Base-by-base conservation (phyloP, 768 basidiomycete species). In the Crucibulum laeve region DNA sequence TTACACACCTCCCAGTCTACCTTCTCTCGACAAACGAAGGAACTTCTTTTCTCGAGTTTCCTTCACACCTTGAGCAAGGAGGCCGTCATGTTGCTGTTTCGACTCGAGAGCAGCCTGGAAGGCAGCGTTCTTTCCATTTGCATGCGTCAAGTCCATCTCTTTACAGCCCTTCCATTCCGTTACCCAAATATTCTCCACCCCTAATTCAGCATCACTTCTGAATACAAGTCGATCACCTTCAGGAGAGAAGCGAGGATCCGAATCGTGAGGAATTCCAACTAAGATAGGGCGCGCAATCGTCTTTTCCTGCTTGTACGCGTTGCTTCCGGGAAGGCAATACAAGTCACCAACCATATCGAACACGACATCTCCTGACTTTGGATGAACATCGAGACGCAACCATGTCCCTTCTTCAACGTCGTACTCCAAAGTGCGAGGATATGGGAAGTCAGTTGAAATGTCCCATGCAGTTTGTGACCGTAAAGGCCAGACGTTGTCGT, bases 301-400 rank as follows among this genome's bases (percentile, higher is more conserved):
- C 4, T 64, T 59, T n/a, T 47, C 40, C 5, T 43, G 40, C 10
- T 40, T 54, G 24, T 50, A 53, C 28, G 58, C 62, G 28, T 64
- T 63, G 11, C 53, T 30, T 0, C 70, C 74, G 18, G 84, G 74
- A 35, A 88, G 67, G 52, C 86, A 87, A 58, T 85, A 87, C 22
- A 87, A 55, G 54, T 88, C 84, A 2, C 86, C 85, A 5, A 81
- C 60, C 75, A 87, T 84, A 57, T 85, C 85, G 43, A 86, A 87
- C 5, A 86, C 71, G 35, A 87, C 73, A 50, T 87, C 85, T 10
- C 85, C 84, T 2, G 76, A 73, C 42, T 65, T 62, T n/a, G 82
- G 82, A 48, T 84, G 79, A 1, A 86, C 84, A 53, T 87, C 85
- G 23, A 87, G 72, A 8, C 84, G 72, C 42, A 87, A 63, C 84